Evolutionary conservation across 1,284 basidiomycete genomes (phyloP).

Genomic region (Exobasidium rhododendri): DNA sequence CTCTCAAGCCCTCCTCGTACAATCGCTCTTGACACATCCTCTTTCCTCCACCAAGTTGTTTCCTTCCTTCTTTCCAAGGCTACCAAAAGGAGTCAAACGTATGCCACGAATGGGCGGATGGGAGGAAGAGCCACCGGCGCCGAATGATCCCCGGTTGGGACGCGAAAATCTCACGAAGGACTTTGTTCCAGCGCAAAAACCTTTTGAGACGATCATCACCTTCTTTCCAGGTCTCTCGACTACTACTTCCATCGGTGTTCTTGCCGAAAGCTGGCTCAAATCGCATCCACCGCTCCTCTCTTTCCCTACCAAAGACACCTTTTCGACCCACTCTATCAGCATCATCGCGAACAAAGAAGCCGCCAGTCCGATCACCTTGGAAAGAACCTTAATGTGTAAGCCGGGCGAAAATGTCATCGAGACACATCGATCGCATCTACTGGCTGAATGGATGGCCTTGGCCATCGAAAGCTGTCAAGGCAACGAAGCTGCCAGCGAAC

Average conservation of each 20-base stretch:
- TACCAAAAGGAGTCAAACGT: not conserved
- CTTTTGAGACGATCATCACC: slow-evolving; percentile 6
- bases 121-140: slow-evolving; percentile 9
- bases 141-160: slow-evolving; percentile 6
- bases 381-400: not conserved
- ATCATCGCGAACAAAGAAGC: not conserved
- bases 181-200: slow-evolving; percentile 10
- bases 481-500: not conserved
- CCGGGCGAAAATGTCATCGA: not conserved
- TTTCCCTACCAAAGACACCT: not conserved
- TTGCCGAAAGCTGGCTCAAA: not conserved
- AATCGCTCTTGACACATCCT: slow-evolving; percentile 6
- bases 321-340: not conserved
- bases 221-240: not conserved
- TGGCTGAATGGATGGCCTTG: not conserved
- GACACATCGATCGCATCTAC: not conserved
- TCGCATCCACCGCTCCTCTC: not conserved
- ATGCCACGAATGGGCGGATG: slow-evolving; percentile 14
- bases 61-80: slow-evolving; percentile 7
- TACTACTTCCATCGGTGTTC: not conserved
- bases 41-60: slow-evolving; percentile 1
- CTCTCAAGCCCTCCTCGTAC: not conserved
- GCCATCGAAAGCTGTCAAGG: slow-evolving; percentile 7
- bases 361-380: not conserved
- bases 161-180: slow-evolving; percentile 5